Evolutionary conservation across 345 rosid genomes (phyloP).

Genomic region (Citrus cavaleriei): DNA sequence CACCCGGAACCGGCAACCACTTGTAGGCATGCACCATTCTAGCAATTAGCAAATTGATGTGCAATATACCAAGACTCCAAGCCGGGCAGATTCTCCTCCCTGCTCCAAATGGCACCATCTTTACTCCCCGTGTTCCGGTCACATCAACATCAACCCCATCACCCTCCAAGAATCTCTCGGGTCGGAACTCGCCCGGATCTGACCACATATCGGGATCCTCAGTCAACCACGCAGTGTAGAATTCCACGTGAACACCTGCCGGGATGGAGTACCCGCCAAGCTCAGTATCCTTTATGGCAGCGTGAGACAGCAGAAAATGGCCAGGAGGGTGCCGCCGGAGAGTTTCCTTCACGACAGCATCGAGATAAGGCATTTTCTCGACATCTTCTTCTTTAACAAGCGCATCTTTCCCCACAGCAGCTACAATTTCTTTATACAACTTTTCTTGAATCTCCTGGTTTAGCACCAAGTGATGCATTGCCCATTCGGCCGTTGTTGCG

Average conservation of each 20-base stretch:
- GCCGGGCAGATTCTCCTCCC: slow-evolving; percentile 96
- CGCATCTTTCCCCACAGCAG: slow-evolving; percentile 47
- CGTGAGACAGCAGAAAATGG: slow-evolving; percentile 82
- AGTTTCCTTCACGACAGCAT: slow-evolving; percentile 78
- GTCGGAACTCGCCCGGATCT: slow-evolving; percentile 64
- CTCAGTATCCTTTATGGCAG: slow-evolving; percentile 57
- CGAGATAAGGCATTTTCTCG: slow-evolving; percentile 63
- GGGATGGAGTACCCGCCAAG: slow-evolving; percentile 82
- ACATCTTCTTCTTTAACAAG: slow-evolving; percentile 64
- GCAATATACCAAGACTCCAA: slow-evolving; percentile 68
- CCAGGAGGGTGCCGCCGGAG: slow-evolving; percentile 95
- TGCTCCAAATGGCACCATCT: slow-evolving; percentile 88
- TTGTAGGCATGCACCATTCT: slow-evolving; percentile 77
- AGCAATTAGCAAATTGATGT: slow-evolving; percentile 69
- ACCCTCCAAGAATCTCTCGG: slow-evolving; percentile 79
- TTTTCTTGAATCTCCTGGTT: slow-evolving; percentile 70
- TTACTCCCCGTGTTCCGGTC: slow-evolving; percentile 77
- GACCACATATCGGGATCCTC: slow-evolving; percentile 78
- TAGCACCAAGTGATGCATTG: slow-evolving; percentile 57
- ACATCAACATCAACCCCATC: slow-evolving; percentile 78
- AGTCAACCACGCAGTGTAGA: slow-evolving; percentile 94
- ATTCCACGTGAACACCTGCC: slow-evolving; percentile 59
- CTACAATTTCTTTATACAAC: slow-evolving; percentile 63
- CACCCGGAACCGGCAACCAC: slow-evolving; percentile 61
- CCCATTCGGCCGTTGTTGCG: slow-evolving; percentile 85